A percentile compares a stretch with the other conserved stretches of the same genome.
These are phyloP conservation scores for Mortierella alpina DNA, from an alignment of 192 early-diverging fungal genomes.

Conservation along the genomic window DNA sequence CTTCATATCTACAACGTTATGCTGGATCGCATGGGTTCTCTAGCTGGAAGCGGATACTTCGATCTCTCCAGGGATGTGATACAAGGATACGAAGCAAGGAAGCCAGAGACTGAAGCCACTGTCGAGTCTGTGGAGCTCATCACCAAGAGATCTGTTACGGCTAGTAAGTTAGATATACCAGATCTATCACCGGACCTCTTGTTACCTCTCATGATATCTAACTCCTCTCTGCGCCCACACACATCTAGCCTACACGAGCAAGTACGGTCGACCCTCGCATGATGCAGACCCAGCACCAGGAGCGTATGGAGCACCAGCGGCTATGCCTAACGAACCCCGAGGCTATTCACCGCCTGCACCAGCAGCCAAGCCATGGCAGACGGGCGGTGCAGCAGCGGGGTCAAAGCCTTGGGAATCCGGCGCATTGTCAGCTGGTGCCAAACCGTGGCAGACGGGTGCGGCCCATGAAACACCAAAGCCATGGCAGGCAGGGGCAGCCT, in stretches of 20 bases:
- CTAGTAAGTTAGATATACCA: constrained; percentile 16
- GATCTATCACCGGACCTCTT: background rate
- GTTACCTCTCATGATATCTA: background rate
- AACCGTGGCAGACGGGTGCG: constrained; percentile 21
- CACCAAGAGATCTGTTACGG: constrained; percentile 42
- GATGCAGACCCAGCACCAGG: constrained; percentile 1
- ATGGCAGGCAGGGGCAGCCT: background rate
- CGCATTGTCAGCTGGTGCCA: background rate
- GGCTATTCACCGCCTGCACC: constrained; percentile 18
- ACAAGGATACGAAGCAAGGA: constrained; percentile 54
- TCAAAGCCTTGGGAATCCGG: constrained; percentile 3
- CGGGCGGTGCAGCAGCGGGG: constrained; percentile 1
- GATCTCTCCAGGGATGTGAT: constrained; percentile 60
- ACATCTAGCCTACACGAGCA: constrained; percentile 30
- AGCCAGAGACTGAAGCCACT: constrained; percentile 36
- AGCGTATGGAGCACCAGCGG: constrained; percentile 6
- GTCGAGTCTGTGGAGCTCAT: constrained; percentile 47
- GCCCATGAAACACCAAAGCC: constrained; percentile 4
- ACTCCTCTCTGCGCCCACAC: background rate
- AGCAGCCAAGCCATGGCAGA: constrained; percentile 47
- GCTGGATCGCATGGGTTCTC: constrained; percentile 65
- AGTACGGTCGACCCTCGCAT: constrained; percentile 21
- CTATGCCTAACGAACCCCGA: background rate
- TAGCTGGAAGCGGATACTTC: constrained; percentile 65
- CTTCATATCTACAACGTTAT: constrained; percentile 79